Evolutionary conservation across 2,329 filamentous ascomycete species (phyloP).

Genomic region (Exophiala sp.): DNA sequence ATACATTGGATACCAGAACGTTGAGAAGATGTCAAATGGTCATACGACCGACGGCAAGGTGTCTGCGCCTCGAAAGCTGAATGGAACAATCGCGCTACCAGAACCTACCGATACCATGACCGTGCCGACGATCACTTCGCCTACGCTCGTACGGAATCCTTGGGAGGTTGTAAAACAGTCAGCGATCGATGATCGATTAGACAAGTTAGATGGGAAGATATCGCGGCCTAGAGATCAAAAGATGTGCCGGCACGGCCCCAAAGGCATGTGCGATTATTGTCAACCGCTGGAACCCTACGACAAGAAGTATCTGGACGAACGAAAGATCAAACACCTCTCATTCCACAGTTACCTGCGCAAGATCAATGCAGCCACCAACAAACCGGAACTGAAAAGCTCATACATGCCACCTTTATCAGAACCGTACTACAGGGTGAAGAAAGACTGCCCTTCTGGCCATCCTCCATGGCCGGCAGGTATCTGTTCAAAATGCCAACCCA

Average conservation of each 20-base stretch:
- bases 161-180: slow-evolving; percentile 94
- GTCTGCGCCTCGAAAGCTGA: slow-evolving; percentile 62
- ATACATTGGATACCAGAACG: slow-evolving; percentile 75
- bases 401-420: slow-evolving; percentile 95
- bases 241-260: slow-evolving; percentile 93
- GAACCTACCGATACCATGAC: slow-evolving; percentile 41
- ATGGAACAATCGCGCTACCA: slow-evolving; percentile 60
- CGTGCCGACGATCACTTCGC: slow-evolving; percentile 28
- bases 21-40: slow-evolving; percentile 50
- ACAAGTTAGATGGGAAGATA: slow-evolving; percentile 88
- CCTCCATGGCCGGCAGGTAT: slow-evolving; percentile 93
- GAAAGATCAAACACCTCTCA: slow-evolving; percentile 98
- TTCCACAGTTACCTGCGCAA: slow-evolving; percentile 95
- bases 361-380: slow-evolving; percentile 94
- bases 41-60: slow-evolving; percentile 31
- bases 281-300: slow-evolving; percentile 95
- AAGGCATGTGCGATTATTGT: slow-evolving; percentile 99
- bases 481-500: slow-evolving; percentile 96
- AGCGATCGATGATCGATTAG: slow-evolving; percentile 77
- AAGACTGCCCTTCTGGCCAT: slow-evolving; percentile 88
- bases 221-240: slow-evolving; percentile 67
- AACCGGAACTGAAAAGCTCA: slow-evolving; percentile 85
- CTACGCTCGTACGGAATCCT: slow-evolving; percentile 68
- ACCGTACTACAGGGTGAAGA: slow-evolving; percentile 84
- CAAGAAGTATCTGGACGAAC: slow-evolving; percentile 80